Evolutionary conservation across 2,329 filamentous ascomycete genomes (phyloP), one percentile per base, ranked within the genome.

Genomic region (Aspergillus bombycis): DNA sequence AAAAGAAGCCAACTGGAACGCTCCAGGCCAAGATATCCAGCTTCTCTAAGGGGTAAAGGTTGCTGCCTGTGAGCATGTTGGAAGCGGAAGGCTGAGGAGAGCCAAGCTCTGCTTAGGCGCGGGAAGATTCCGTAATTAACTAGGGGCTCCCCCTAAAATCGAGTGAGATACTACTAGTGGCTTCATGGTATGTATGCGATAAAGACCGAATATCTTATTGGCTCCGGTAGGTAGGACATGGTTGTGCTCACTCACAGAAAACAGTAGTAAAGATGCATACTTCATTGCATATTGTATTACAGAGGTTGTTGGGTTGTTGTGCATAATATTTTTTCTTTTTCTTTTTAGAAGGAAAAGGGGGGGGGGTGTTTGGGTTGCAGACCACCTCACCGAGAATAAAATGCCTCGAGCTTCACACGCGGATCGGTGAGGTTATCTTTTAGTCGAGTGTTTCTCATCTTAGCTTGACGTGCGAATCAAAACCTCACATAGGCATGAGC

Each of bases 101-200:
- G 41, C 45, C 26, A 60, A 59, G 61, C 57, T 46, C 36, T 28
- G 52, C 28, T 56, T 62, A 58, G 59, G 34, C 56, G 62, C 62
- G 62, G 62, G 62, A 64, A 48, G 55, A 62, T 55, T 64, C 59
- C 50, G 62, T 56, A 56, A 54, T 54, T 50, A 62, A 50, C n/a
- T 21, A 53, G 50, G 45, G 50, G 23, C 28, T 14, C 41, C 26
- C 46, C 46, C 26, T 50, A 30, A 30, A 16, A 10, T 30, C 26
- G 7, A 50, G 6, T 26, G 46, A 16, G 9, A 50, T n/a, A 28
- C 26, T 28, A 28, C 26, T 28, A 28, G 26, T 28, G 30, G 46
- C 12, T 19, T 30, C 26, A 52, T 32, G n/a, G 46, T n/a, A 28
- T 16, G 48, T 7, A 5, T 34, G 28, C 19, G 48, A n/a, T 41